Evolutionary conservation across 148 eudicot genomes (phyloP).

Genomic region (Chenopodium suecicum): DNA sequence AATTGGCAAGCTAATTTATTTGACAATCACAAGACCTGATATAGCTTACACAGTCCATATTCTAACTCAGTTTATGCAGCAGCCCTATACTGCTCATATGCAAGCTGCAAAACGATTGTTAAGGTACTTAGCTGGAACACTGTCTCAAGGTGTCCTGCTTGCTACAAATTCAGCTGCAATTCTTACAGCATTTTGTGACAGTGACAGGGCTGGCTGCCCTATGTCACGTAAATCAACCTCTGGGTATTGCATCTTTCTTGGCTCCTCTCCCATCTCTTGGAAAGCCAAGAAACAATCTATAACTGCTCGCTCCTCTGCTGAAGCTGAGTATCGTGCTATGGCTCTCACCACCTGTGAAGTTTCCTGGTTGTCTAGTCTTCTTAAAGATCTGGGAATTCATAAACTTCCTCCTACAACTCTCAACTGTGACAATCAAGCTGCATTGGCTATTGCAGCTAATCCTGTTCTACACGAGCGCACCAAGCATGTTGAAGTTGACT

Average conservation of each 20-base stretch:
- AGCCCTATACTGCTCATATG: not conserved
- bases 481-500: too few species aligned
- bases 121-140: not conserved
- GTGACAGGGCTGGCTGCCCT: not conserved
- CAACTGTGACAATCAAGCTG: too few species aligned
- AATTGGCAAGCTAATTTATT: not conserved
- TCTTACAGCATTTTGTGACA: not conserved
- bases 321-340: not conserved
- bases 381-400: not conserved
- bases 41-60: not conserved
- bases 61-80: not conserved
- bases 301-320: not conserved
- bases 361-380: not conserved
- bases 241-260: not conserved
- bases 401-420: too few species aligned
- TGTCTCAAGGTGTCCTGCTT: not conserved
- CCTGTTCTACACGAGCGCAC: too few species aligned
- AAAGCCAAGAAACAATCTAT: not conserved
- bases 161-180: not conserved
- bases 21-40: not conserved
- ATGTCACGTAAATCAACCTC: not conserved
- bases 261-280: not conserved
- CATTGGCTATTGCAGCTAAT: too few species aligned
- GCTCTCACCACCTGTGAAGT: not conserved
- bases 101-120: not conserved